Percentiles rank a stretch among this genome's conserved stretches.
These are phyloP conservation scores for Passalora sequoiae DNA, from an alignment of 2,329 filamentous ascomycete species.

Conservation along the genomic window DNA sequence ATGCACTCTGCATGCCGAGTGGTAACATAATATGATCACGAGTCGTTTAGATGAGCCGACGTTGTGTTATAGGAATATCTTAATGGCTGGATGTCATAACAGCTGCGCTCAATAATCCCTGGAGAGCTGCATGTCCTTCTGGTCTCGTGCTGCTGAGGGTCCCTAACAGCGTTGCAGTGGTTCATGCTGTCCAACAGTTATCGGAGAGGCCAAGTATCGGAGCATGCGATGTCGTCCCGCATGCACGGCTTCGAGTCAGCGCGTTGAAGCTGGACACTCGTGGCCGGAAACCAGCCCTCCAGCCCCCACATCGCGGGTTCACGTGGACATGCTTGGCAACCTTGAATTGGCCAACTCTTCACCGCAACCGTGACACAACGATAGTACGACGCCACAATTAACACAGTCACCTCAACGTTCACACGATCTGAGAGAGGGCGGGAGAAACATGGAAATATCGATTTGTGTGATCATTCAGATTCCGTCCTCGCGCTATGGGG, in stretches of 20 bases:
- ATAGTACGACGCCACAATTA: conserved; percentile 1
- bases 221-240: conserved; percentile 2
- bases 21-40: conserved; percentile 15
- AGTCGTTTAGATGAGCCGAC: conserved; percentile 2
- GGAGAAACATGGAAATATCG: background rate
- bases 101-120: conserved; percentile 12
- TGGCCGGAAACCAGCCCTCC: background rate
- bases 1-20: conserved; percentile 15
- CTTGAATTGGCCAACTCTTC: too few relatives aligned
- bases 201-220: too few relatives aligned
- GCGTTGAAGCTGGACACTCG: background rate
- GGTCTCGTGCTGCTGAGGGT: conserved; percentile 17
- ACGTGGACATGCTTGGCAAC: too few relatives aligned
- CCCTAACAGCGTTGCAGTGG: conserved; percentile 18
- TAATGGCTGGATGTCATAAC: conserved; percentile 14
- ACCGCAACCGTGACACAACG: conserved; percentile 7
- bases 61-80: background rate
- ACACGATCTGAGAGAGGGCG: background rate
- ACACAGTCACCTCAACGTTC: conserved; percentile 5
- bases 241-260: conserved; percentile 1
- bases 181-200: conserved; percentile 23
- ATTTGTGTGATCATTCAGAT: conserved; percentile 1
- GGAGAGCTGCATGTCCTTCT: conserved; percentile 5
- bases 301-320: background rate
- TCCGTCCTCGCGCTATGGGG: background rate